These are phyloP conservation scores for Penicillium corylophilum DNA, from an alignment of 2,329 filamentous ascomycete species.

Conservation along the genomic window DNA sequence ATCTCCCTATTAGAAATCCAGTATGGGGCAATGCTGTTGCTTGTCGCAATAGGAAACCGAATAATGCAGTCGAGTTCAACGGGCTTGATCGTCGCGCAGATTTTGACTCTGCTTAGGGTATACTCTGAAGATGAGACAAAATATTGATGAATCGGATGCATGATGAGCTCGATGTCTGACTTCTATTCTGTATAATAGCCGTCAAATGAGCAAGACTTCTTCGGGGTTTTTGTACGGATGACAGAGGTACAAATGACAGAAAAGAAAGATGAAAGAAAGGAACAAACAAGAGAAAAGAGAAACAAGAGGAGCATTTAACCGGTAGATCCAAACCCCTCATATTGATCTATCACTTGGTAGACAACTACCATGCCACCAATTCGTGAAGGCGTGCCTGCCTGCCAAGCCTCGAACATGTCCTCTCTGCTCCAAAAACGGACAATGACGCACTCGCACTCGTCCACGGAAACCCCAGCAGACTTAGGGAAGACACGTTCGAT, in stretches of 20 bases:
- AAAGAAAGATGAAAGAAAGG: no score
- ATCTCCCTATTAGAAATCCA: not conserved
- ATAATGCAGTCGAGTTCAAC: not conserved
- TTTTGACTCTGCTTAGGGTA: not conserved
- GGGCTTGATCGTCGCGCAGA: not conserved
- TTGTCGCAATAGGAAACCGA: not conserved
- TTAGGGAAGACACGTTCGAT: not conserved
- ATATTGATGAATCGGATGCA: not conserved
- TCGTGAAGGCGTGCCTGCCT: not conserved
- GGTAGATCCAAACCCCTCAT: not conserved
- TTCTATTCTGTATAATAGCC: no score
- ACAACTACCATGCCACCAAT: constrained; percentile 1
- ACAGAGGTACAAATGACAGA: no score
- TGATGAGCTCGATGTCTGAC: not conserved
- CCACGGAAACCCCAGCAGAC: not conserved
- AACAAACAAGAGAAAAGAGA: not conserved
- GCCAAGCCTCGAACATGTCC: constrained; percentile 2
- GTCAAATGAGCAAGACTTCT: no score
- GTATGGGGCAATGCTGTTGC: not conserved
- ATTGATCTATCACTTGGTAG: not conserved
- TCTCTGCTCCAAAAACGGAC: not conserved
- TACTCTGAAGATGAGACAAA: not conserved
- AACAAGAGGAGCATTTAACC: not conserved
- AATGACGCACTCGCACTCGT: constrained; percentile 1
- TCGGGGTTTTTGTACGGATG: no score